phyloP scores from a whole-genome alignment of 768 basidiomycete species.

The Plicaturopsis crispa region DNA sequence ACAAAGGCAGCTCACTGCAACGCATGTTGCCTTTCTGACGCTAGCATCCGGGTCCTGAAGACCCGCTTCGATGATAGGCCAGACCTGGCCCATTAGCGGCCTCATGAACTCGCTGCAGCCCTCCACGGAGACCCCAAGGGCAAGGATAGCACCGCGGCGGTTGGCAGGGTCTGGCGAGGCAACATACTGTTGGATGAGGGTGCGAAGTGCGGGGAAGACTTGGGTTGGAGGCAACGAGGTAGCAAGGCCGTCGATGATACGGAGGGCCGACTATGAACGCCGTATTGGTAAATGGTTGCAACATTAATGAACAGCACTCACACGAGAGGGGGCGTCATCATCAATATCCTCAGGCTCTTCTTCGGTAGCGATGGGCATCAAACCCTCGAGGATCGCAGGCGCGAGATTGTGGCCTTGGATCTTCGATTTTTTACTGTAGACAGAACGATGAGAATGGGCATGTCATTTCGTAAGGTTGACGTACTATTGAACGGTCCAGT shows the following conservation, averaged over 20 bases:
- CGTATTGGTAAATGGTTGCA: slow-evolving; percentile 2
- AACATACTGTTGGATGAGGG: slow-evolving; percentile 80
- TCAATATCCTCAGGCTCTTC: slow-evolving; percentile 90
- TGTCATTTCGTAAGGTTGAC: slow-evolving; percentile 14
- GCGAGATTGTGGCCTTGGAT: slow-evolving; percentile 83
- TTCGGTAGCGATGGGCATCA: slow-evolving; percentile 93
- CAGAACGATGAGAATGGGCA: slow-evolving; percentile 3
- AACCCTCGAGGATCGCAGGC: slow-evolving; percentile 76
- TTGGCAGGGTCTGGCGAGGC: slow-evolving; percentile 66
- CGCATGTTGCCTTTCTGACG: slow-evolving; percentile 93
- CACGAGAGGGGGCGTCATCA: slow-evolving; percentile 88
- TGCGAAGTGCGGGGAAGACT: slow-evolving; percentile 89
- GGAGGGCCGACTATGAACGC: slow-evolving; percentile 70
- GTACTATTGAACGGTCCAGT: slow-evolving; percentile 96
- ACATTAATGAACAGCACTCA: slow-evolving; percentile 28
- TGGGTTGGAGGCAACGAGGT: slow-evolving; percentile 90
- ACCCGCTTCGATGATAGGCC: slow-evolving; percentile 90
- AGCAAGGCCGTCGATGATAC: slow-evolving; percentile 88
- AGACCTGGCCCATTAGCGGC: slow-evolving; percentile 82
- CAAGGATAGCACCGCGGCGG: slow-evolving; percentile 91
- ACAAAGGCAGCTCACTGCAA: slow-evolving; percentile 91
- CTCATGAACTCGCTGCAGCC: slow-evolving; percentile 98
- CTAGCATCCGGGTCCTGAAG: slow-evolving; percentile 75
- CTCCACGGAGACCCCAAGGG: slow-evolving; percentile 92
- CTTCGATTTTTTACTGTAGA: slow-evolving; percentile 86